phyloP scores from a whole-genome alignment of 148 eudicot genomes.

The Arbutus unedo region DNA sequence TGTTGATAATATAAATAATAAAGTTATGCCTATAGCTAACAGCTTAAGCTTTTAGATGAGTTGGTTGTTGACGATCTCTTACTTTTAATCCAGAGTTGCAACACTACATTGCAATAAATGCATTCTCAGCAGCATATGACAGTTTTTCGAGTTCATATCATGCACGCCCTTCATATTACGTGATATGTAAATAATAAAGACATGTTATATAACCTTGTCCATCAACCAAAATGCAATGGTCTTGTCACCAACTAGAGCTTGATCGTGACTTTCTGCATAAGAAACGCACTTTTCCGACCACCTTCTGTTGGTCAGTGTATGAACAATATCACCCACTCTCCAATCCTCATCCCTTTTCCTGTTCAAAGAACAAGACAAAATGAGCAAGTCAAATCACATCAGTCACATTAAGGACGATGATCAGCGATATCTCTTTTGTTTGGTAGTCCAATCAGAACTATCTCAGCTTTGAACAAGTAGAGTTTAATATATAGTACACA shows the following conservation, averaged over 20 bases:
- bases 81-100: not conserved
- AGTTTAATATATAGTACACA: not conserved
- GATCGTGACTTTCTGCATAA: slow-evolving; percentile 99
- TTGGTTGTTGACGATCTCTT: no score
- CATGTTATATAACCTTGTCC: slow-evolving; percentile 73
- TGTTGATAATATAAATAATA: no score
- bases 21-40: no score
- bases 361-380: slow-evolving; percentile 20
- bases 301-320: slow-evolving; percentile 85
- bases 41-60: no score
- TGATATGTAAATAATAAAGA: not conserved
- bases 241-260: slow-evolving; percentile 98
- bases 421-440: not conserved
- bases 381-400: not conserved
- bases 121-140: not conserved
- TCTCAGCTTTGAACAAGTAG: not conserved
- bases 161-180: not conserved
- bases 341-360: slow-evolving; percentile 95
- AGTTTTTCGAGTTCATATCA: not conserved
- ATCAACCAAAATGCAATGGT: slow-evolving; percentile 99
- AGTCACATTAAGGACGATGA: not conserved
- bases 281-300: slow-evolving; percentile 87
- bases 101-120: not conserved
- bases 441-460: not conserved
- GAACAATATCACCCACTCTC: slow-evolving; percentile 85